These are phyloP conservation scores for Kalmusia sp. DNA, from an alignment of 2,329 filamentous ascomycete genomes.

Conservation along the genomic window DNA sequence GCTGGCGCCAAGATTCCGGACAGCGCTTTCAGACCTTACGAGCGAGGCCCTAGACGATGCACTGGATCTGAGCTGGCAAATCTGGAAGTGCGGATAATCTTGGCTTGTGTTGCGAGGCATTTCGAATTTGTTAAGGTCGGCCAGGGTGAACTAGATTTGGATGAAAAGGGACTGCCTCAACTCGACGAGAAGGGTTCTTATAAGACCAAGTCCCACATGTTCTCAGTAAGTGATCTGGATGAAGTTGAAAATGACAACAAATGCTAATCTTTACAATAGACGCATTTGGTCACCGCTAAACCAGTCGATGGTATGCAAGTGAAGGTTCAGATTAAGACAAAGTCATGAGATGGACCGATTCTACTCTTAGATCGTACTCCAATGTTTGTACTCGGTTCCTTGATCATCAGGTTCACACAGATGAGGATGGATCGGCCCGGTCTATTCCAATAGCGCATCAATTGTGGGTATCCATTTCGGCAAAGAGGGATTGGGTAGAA, in stretches of 20 bases:
- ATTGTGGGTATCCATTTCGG: no score
- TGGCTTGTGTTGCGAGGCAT: conserved; percentile 49
- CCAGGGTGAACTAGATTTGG: conserved; percentile 33
- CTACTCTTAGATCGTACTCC: no score
- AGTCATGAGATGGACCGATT: no score
- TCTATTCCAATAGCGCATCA: no score
- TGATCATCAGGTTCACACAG: no score
- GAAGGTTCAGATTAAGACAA: conserved; percentile 29
- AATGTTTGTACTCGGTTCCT: no score
- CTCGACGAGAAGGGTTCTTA: conserved; percentile 36
- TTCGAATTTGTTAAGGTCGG: conserved; percentile 47
- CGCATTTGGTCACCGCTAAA: conserved; percentile 36
- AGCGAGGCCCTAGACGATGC: conserved; percentile 60
- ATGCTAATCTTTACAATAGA: conserved; percentile 26
- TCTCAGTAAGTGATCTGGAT: conserved; percentile 35
- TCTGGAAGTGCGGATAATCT: conserved; percentile 58
- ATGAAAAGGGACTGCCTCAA: conserved; percentile 30
- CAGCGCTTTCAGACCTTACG: conserved; percentile 61
- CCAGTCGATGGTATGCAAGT: conserved; percentile 40
- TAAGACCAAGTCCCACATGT: conserved; percentile 36
- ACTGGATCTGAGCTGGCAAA: conserved; percentile 63
- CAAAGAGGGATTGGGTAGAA: no score
- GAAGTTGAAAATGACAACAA: background rate
- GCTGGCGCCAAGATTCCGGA: conserved; percentile 38
- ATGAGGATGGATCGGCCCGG: no score